These are phyloP conservation scores for Lachnellula subtilissima DNA, from an alignment of 2,329 filamentous ascomycete genomes.

Conservation along the genomic window DNA sequence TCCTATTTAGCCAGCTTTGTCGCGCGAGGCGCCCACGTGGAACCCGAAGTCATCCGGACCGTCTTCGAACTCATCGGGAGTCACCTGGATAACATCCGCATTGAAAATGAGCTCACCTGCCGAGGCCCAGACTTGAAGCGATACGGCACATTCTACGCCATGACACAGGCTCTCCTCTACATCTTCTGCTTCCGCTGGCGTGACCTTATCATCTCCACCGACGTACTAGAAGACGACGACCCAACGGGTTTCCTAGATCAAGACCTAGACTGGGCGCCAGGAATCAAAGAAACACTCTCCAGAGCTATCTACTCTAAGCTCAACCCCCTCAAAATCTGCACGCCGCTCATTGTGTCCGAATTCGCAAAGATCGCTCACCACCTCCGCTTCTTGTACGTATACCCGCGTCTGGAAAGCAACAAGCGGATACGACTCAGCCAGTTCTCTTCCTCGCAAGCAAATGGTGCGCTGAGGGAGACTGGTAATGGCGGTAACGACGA, in stretches of 20 bases:
- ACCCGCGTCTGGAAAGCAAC: slow-evolving; percentile 82
- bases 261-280: slow-evolving; percentile 73
- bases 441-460: slow-evolving; percentile 53
- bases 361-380: slow-evolving; percentile 86
- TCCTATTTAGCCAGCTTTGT: slow-evolving; percentile 95
- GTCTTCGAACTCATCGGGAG: slow-evolving; percentile 76
- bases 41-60: slow-evolving; percentile 68
- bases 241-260: slow-evolving; percentile 57
- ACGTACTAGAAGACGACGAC: slow-evolving; percentile 57
- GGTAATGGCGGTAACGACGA: slow-evolving; percentile 57
- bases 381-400: slow-evolving; percentile 84
- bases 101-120: slow-evolving; percentile 66
- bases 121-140: slow-evolving; percentile 73
- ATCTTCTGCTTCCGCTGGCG: slow-evolving; percentile 96
- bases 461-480: slow-evolving; percentile 44
- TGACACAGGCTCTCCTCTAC: slow-evolving; percentile 66
- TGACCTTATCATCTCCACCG: slow-evolving; percentile 65
- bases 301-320: slow-evolving; percentile 80
- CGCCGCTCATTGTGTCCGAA: slow-evolving; percentile 81
- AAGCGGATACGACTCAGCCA: slow-evolving; percentile 80
- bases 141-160: slow-evolving; percentile 66
- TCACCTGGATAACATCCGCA: slow-evolving; percentile 72
- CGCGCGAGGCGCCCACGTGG: slow-evolving; percentile 79
- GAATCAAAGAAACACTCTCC: slow-evolving; percentile 68
- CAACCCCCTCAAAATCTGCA: slow-evolving; percentile 93